A percentile compares a stretch with the other conserved stretches of the same genome.
Conservation (phyloP, 805 yeast genomes). For the Hanseniaspora nectarophila region DNA sequence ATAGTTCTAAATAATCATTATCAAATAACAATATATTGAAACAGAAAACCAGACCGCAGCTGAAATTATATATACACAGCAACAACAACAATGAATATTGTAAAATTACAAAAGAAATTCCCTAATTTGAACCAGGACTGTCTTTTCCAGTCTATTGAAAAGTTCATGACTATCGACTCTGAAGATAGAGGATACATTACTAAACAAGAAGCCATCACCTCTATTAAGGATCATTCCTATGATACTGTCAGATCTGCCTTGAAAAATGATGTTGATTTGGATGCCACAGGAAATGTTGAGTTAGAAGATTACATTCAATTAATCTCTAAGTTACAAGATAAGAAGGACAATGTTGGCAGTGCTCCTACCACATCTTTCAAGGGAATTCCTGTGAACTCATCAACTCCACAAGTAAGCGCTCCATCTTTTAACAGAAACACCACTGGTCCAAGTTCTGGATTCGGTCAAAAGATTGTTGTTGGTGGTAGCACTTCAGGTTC, state of each 20-base stretch:
- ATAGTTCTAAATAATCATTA: too few relatives aligned
- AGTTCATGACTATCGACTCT: conserved; percentile 70
- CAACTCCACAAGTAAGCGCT: conserved; percentile 22
- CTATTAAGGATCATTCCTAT: conserved; percentile 67
- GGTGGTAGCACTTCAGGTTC: conserved; percentile 83
- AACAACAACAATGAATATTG: conserved; percentile 38
- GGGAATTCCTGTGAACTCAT: conserved; percentile 19
- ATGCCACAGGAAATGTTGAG: conserved; percentile 94
- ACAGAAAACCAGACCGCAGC: too few relatives aligned
- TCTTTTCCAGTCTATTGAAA: conserved; percentile 70
- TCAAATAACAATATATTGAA: too few relatives aligned
- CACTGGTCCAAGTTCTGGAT: conserved; percentile 30
- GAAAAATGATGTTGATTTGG: conserved; percentile 70
- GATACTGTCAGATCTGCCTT: conserved; percentile 90
- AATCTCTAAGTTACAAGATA: conserved; percentile 61
- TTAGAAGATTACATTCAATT: conserved; percentile 85
- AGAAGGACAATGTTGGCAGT: conserved; percentile 18
- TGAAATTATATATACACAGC: neutral
- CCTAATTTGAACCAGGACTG: conserved; percentile 81
- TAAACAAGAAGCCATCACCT: conserved; percentile 75
- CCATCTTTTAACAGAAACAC: conserved; percentile 25
- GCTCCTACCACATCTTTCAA: conserved; percentile 24
- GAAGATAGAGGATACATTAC: conserved; percentile 94
- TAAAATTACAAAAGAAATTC: conserved; percentile 63
- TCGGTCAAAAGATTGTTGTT: conserved; percentile 65